Percentiles rank a stretch among this genome's conserved stretches.
Conservation (phyloP, 108 stramenopile genomes). For the Nitzschia sp. region DNA sequence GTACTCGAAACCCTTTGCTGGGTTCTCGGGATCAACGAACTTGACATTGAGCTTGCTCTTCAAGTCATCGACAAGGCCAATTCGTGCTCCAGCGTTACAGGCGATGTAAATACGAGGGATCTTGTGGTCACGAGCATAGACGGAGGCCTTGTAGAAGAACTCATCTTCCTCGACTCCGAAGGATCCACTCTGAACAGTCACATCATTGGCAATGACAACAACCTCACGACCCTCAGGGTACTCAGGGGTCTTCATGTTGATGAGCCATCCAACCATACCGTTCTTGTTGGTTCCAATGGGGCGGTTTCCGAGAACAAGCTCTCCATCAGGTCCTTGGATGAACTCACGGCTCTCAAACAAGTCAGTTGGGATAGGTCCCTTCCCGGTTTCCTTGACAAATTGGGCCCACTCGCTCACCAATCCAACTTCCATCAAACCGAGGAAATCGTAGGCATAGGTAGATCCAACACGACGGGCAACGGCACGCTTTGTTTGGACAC, state of each 20-base stretch:
- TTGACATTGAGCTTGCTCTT: conserved; percentile 95
- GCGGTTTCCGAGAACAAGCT: conserved; percentile 68
- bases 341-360: conserved; percentile 80
- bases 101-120: conserved; percentile 95
- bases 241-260: conserved; percentile 94
- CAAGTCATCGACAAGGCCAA: conserved; percentile 96
- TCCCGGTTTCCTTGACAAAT: conserved; percentile 55
- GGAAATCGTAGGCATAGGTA: conserved; percentile 97
- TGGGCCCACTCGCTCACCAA: conserved; percentile 78
- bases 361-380: conserved; percentile 57
- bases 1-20: conserved; percentile 95
- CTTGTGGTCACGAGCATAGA: conserved; percentile 86
- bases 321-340: conserved; percentile 71
- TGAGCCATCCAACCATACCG: conserved; percentile 96
- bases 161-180: conserved; percentile 97
- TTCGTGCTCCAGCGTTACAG: conserved; percentile 96
- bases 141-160: conserved; percentile 88
- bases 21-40: conserved; percentile 84
- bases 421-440: conserved; percentile 93
- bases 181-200: conserved; percentile 97
- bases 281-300: conserved; percentile 93
- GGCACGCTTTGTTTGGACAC: conserved; percentile 93
- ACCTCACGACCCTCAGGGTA: conserved; percentile 96
- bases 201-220: conserved; percentile 96
- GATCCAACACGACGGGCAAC: conserved; percentile 96